Evolutionary conservation across 164 flowering plant genomes (phyloP), one percentile per base, ranked within the genome.

Genomic region (Dillenia turbinata): DNA sequence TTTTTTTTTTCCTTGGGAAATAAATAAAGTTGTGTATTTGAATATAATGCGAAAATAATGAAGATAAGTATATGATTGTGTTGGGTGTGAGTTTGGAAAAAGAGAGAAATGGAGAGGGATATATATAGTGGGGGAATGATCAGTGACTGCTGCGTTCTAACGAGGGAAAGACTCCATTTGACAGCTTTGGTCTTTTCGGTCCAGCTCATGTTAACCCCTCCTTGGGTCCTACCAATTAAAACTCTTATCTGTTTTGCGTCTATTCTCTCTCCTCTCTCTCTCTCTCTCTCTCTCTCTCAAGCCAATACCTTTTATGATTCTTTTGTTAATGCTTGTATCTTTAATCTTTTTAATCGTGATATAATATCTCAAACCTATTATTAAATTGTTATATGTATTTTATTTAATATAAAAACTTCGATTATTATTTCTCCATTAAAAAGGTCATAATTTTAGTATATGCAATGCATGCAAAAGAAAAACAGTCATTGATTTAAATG

Each of bases 141-240:
- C 56, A 16, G 26, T 33, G 73, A 72, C 63, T 47, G 62, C 60
- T 45, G 68, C 67, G 62, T 75, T 66, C 56, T 47, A 70, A 54
- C 5, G 50, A 56, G 74, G 59, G 74, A 60, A 63, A 63, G 57
- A 16, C 43, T 63, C 70, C 40, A 33, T 33, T 64, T 61, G 19
- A 16, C 70, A 44, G 57, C 68, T 57, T 59, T 54, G 71, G 66
- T 19, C 22, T 63, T 53, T 69, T 72, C 66, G 44, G 26, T 73
- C 50, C 77, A 76, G 80, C 80, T 77, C 54, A 69, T 67, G 33
- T 54, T 70, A 55, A 66, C 69, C 75, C 65, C 64, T 71, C 72
- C 8, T 55, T 64, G 14, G 72, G 66, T 53, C 77, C 75, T 59
- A 55, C 72, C 56, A 43, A 33, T 33, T 33, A 33, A 33, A 33